Evolutionary conservation across 805 yeast genomes (phyloP).

Genomic region (Priceomyces castillae): DNA sequence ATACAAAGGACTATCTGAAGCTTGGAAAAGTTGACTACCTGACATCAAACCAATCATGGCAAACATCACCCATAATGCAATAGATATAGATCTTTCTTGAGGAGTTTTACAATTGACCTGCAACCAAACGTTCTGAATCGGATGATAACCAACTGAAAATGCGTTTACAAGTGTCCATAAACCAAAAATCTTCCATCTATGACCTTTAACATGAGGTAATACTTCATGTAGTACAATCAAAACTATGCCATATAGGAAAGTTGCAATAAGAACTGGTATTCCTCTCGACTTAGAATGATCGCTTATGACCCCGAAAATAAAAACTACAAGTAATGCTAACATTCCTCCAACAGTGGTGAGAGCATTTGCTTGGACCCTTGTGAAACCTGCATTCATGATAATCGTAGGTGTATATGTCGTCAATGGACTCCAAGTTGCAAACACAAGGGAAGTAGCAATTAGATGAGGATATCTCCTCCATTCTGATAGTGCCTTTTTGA

Average conservation of each 20-base stretch:
- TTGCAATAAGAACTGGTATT: slow-evolving; percentile 2
- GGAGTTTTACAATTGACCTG: slow-evolving; percentile 6
- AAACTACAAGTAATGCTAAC: slow-evolving; percentile 3
- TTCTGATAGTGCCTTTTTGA: background rate
- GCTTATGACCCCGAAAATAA: slow-evolving; percentile 4
- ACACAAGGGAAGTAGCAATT: slow-evolving; percentile 4
- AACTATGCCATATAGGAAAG: slow-evolving; percentile 2
- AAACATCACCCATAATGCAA: slow-evolving; percentile 6
- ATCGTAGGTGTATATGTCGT: slow-evolving; percentile 5
- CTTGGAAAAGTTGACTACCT: slow-evolving; percentile 5
- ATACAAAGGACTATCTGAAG: background rate
- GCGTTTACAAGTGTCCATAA: slow-evolving; percentile 5
- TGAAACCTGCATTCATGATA: slow-evolving; percentile 4
- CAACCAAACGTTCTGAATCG: slow-evolving; percentile 4
- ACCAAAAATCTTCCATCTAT: slow-evolving; percentile 5
- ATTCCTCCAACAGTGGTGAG: slow-evolving; percentile 4
- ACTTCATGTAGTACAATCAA: slow-evolving; percentile 2
- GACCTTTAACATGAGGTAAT: slow-evolving; percentile 1
- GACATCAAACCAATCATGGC: slow-evolving; percentile 6
- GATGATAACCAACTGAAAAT: slow-evolving; percentile 6
- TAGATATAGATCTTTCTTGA: slow-evolving; percentile 5
- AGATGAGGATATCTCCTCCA: slow-evolving; percentile 6
- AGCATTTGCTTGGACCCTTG: slow-evolving; percentile 4
- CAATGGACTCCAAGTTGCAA: slow-evolving; percentile 7
- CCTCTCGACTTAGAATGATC: slow-evolving; percentile 4